Base-by-base conservation (phyloP, 2,329 filamentous ascomycete species). In the Mollisiaceae sp. region DNA sequence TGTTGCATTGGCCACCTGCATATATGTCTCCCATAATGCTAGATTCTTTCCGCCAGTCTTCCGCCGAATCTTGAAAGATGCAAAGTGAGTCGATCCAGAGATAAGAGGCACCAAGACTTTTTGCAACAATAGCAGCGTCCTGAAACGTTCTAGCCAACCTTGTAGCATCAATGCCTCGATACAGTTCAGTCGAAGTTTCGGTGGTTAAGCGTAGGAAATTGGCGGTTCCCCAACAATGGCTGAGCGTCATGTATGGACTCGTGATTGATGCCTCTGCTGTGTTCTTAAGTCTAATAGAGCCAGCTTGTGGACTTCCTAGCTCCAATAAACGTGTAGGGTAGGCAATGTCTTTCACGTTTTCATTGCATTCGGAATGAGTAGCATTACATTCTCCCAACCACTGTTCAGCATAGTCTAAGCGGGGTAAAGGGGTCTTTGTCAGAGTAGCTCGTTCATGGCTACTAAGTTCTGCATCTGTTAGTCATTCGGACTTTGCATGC, bases 11-110 rank as follows among this genome's bases (percentile, higher is more conserved):
- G 8, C 43, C 43, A 11, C 43, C 43, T 9, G 43, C 43, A 20
- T 45, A 45, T 45, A 45, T 45, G n/a, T 45, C 43, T 45, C 43
- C 43, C 43, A 45, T 45, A 45, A 45, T 45, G n/a, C n/a, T n/a
- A n/a, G n/a, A n/a, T n/a, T n/a, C n/a, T n/a, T n/a, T n/a, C n/a
- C n/a, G n/a, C n/a, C n/a, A n/a, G n/a, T n/a, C n/a, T n/a, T n/a
- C n/a, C n/a, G n/a, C n/a, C n/a, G n/a, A n/a, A n/a, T n/a, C n/a
- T n/a, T n/a, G n/a, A n/a, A n/a, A n/a, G n/a, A n/a, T n/a, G n/a
- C n/a, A n/a, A n/a, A n/a, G n/a, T n/a, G n/a, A n/a, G n/a, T n/a
- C n/a, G n/a, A n/a, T n/a, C n/a, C n/a, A n/a, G n/a, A n/a, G n/a
- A n/a, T n/a, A n/a, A n/a, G n/a, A n/a, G n/a, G n/a, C n/a, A n/a